A percentile compares a stretch with the other conserved stretches of the same genome.
Evolutionary conservation across 306 rosid species (phyloP).

Genomic region (apple (Malus domestica)): ASM211411v1 NC_041803.1:4733501-4734000

Average conservation of each 20-base stretch:
- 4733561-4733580: not conserved
- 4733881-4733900: fast-evolving
- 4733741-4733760: no score
- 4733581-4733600: not conserved
- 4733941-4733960: no score
- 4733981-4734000: not conserved
- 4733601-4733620: not conserved
- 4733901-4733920: no score
- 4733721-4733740: no score
- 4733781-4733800: no score
- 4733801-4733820: fast-evolving
- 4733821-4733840: no score
- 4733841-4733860: no score
- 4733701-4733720: no score
- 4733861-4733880: fast-evolving
- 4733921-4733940: fast-evolving
- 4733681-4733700: no score
- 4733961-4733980: no score
- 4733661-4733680: not conserved
- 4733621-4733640: no score
- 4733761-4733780: no score
- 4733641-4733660: not conserved
- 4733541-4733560: not conserved
- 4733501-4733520: not conserved
- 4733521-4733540: not conserved